Percentiles rank a stretch among this genome's conserved stretches.
Conservation (phyloP, 192 early-diverging fungal genomes). For the Entophlyctis luteolus region DNA sequence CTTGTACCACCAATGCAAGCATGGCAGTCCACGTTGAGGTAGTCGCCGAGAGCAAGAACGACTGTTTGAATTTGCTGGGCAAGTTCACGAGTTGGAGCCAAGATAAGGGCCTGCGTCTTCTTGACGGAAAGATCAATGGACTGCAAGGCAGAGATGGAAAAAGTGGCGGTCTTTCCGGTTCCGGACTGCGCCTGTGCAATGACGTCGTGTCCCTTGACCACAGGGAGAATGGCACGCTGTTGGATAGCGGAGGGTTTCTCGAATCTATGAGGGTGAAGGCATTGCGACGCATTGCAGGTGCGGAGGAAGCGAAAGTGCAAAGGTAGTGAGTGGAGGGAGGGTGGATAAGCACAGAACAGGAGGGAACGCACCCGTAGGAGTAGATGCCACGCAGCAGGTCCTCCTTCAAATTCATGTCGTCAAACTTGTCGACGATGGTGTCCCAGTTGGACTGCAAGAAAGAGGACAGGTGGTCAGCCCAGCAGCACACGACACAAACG, state of each 20-base stretch:
- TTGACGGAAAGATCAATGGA: slow-evolving; percentile 73
- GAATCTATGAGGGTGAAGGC: slow-evolving; percentile 22
- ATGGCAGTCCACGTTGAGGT: slow-evolving; percentile 91
- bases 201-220: slow-evolving; percentile 93
- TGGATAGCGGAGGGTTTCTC: slow-evolving; percentile 98
- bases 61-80: slow-evolving; percentile 98
- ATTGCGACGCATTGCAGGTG: neutral
- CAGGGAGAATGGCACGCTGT: slow-evolving; percentile 90
- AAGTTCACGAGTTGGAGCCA: slow-evolving; percentile 96
- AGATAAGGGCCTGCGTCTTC: slow-evolving; percentile 90
- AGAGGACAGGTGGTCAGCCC: too few relatives aligned
- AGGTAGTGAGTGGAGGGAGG: slow-evolving; percentile 22
- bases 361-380: slow-evolving; percentile 62
- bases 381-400: slow-evolving; percentile 95
- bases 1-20: slow-evolving; percentile 97
- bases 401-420: slow-evolving; percentile 90
- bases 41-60: slow-evolving; percentile 87
- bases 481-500: neutral
- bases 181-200: slow-evolving; percentile 99
- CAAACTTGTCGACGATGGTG: slow-evolving; percentile 75
- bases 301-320: too few relatives aligned
- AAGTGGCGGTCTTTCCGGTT: slow-evolving; percentile 99
- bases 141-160: slow-evolving; percentile 98
- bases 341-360: neutral
- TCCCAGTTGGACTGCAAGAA: slow-evolving; percentile 25